phyloP scores from a whole-genome alignment of 2,329 filamentous ascomycete species.

The Zymoseptoria passerinii region DNA sequence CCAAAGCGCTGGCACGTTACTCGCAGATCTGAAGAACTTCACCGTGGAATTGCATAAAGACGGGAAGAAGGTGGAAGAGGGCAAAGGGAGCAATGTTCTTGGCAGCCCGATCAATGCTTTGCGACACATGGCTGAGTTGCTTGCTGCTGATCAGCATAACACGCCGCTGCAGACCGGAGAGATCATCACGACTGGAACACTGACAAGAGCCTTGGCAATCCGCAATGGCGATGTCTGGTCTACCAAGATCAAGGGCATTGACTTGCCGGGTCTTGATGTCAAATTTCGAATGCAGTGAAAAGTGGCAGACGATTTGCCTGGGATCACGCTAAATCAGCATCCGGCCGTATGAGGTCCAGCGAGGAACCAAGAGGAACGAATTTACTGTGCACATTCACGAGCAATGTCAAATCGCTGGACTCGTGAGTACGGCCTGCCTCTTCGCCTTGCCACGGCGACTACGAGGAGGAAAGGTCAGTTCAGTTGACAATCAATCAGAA shows the following conservation, averaged over 20 bases:
- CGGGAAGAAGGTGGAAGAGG: constrained; percentile 11
- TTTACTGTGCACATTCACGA: too few relatives aligned
- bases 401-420: too few relatives aligned
- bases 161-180: constrained; percentile 13
- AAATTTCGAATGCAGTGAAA: constrained; percentile 5
- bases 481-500: too few relatives aligned
- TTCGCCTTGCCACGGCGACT: too few relatives aligned
- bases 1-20: constrained; percentile 2
- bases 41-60: constrained; percentile 11
- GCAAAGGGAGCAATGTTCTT: constrained; percentile 13
- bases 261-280: constrained; percentile 15
- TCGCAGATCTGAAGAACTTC: constrained; percentile 14
- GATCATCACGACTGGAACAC: constrained; percentile 16
- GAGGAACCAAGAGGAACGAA: neutral
- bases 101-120: constrained; percentile 17
- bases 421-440: too few relatives aligned
- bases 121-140: constrained; percentile 10
- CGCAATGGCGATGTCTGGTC: constrained; percentile 16
- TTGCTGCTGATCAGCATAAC: constrained; percentile 17
- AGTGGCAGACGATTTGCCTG: neutral
- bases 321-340: neutral
- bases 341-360: neutral
- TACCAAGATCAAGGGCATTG: constrained; percentile 13
- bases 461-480: too few relatives aligned
- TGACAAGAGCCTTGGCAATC: constrained; percentile 15